Conservation (phyloP, 768 basidiomycete genomes). For the Phaeotremella fagi region DNA sequence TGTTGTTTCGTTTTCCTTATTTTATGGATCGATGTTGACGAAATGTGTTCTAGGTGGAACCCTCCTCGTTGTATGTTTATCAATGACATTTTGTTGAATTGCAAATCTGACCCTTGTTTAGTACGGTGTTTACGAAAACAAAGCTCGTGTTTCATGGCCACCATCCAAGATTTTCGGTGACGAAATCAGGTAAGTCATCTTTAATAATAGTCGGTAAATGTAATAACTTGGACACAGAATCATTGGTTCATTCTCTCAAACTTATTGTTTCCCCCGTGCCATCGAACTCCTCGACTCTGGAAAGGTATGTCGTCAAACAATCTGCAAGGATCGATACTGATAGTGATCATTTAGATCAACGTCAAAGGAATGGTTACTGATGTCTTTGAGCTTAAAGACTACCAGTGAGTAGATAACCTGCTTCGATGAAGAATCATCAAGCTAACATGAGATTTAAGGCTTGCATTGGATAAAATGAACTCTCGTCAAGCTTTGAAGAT, state of each 20-base stretch:
- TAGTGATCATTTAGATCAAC: constrained; percentile 8
- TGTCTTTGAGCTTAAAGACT: constrained; percentile 58
- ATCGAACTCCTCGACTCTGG: constrained; percentile 83
- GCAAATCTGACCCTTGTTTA: constrained; percentile 34
- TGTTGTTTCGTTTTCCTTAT: constrained; percentile 54
- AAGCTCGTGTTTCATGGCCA: constrained; percentile 77
- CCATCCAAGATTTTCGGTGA: constrained; percentile 74
- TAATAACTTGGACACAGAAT: constrained; percentile 48
- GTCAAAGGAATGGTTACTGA: constrained; percentile 54
- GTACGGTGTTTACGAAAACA: constrained; percentile 86
- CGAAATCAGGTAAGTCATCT: constrained; percentile 57
- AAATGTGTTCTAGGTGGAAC: constrained; percentile 31
- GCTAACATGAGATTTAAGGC: constrained; percentile 17
- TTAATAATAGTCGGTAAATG: not conserved
- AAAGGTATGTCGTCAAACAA: constrained; percentile 56
- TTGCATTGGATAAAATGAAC: constrained; percentile 64
- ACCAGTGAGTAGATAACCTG: constrained; percentile 47
- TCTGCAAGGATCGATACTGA: not conserved
- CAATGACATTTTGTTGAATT: not conserved
- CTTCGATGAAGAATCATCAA: not conserved
- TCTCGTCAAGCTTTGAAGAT: constrained; percentile 48
- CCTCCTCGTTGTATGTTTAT: constrained; percentile 32
- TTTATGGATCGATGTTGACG: not conserved
- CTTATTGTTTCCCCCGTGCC: constrained; percentile 83
- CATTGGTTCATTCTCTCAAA: constrained; percentile 85